Base-by-base conservation (phyloP, 1,139 yeast genomes). In the Saccharomycopsis crataegensis region DNA sequence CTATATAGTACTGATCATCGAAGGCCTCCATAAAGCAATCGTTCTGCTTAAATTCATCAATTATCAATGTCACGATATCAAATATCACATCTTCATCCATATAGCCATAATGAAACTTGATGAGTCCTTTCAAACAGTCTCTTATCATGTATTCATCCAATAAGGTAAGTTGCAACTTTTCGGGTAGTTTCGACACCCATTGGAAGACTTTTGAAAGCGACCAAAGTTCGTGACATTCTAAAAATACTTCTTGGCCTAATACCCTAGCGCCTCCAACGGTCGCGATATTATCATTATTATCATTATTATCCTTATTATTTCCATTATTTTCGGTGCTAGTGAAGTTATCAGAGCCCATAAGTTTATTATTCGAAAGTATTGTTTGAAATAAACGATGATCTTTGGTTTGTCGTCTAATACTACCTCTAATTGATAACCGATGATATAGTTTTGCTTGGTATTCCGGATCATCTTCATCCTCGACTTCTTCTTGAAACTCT, bases 381-480 rank as follows among this genome's bases (percentile, higher is more conserved):
- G 28, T 3, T 22, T 22, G 28, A 22, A 22, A 22, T 22, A 22
- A 22, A 4, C 2, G 28, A 22, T 22, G 28, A 22, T 22, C 28
- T 22, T 22, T 22, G 28, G 28, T 22, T 22, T 22, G 2, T 22
- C 28, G 2, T 22, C 28, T 22, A 22, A 22, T 22, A 40, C 36
- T 12, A 11, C 41, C 53, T 8, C 31, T 46, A 22, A 46, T 46
- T 16, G 33, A 31, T 8, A 41, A 28, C 16, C 46, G 8, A 49
- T 14, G 16, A 40, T 12, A 9, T 48, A 22, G 33, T 48, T 75
- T 57, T 67, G 66, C 11, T 59, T 62, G 50, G 71, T 62, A 49
- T 64, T 62, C 57, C 75, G 78, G 28, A 60, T 79, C 83, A n/a
- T 12, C 4, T 12, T 12, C 14, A 37, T 37, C 40, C 12, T 37